Evolutionary conservation across 768 basidiomycete genomes (phyloP).

Genomic region (Galerina marginata): DNA sequence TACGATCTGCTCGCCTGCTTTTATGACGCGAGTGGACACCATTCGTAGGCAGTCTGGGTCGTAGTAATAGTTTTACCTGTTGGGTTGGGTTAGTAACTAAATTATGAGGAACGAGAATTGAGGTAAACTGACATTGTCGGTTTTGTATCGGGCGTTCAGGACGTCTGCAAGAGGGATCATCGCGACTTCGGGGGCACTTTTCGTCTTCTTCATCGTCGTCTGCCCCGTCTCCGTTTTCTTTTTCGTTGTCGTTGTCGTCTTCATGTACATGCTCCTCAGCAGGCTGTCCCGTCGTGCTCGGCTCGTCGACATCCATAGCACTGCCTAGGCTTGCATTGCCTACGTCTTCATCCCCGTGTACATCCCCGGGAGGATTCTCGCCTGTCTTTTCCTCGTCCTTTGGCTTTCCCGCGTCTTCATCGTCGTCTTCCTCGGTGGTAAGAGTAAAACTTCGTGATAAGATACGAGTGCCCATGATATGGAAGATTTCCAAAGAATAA

Average conservation of each 20-base stretch:
- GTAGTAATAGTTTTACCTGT: slow-evolving; percentile 86
- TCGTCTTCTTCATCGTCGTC: slow-evolving; percentile 44
- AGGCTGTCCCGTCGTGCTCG: slow-evolving; percentile 12
- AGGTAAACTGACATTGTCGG: slow-evolving; percentile 72
- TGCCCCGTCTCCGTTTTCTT: slow-evolving; percentile 42
- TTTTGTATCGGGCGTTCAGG: slow-evolving; percentile 86
- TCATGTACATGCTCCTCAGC: slow-evolving; percentile 24
- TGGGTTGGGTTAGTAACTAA: background rate
- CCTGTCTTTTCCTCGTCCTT: slow-evolving; percentile 25
- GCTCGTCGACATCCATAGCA: slow-evolving; percentile 48
- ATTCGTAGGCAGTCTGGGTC: slow-evolving; percentile 76
- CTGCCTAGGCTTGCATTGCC: slow-evolving; percentile 40
- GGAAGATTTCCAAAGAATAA: slow-evolving; percentile 79
- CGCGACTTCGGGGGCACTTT: slow-evolving; percentile 62
- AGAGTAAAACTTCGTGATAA: slow-evolving; percentile 93
- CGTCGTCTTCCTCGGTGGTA: slow-evolving; percentile 56
- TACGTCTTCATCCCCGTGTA: slow-evolving; percentile 20
- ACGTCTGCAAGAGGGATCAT: slow-evolving; percentile 99
- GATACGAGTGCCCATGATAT: slow-evolving; percentile 90
- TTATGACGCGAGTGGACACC: slow-evolving; percentile 78
- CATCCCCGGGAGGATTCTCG: slow-evolving; percentile 13
- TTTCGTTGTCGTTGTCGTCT: slow-evolving; percentile 38
- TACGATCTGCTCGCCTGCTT: slow-evolving; percentile 87
- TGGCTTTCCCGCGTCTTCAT: slow-evolving; percentile 35
- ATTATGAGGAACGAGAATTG: background rate